Evolutionary conservation across 208 protist species (phyloP), one percentile per base, ranked within the genome.

Genomic region (Leishmania tropica): DNA sequence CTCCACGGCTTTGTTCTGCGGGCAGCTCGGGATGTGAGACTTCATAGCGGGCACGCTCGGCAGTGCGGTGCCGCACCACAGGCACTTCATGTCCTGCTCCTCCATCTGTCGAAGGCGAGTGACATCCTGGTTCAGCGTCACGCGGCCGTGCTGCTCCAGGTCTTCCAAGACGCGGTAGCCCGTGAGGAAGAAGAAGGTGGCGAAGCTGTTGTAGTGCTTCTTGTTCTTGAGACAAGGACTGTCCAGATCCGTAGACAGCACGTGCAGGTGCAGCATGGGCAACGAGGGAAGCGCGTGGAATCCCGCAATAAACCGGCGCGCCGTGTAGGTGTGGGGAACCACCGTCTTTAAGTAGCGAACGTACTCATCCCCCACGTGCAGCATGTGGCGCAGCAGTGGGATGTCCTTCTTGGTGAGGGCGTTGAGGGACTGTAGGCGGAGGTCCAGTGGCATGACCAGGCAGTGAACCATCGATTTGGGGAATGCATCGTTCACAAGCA

Each of bases 121-220:
- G 11, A 95, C 91, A 68, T 95, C 80, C 31, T 93, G 88, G 74
- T 96, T 96, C 35, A 96, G 72, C 15, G 92, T 96, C 19, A 98
- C 80, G 42, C 84, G 79, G n/a, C 85, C 87, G 79, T 95, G 86
- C 5, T 81, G 81, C 76, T 88, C 79, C 58, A 98, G 62, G 81
- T 98, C 92, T 17, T 80, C 87, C 42, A 97, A 11, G 31, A 96
- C 85, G n/a, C 87, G 78, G 5, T 88, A 84, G 15, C 80, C 81
- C 11, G 93, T 88, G 45, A 98, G 88, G 83, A 98, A 98, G 74
- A 98, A 98, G 51, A 87, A 89, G 10, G 95, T 98, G 51, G 93
- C 90, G 65, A 98, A 98, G 84, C 87, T 96, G 88, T 98, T 98
- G 88, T 98, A 98, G 85, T 98, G 95, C 83, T 94, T 94, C 81